phyloP scores from a whole-genome alignment of 2,329 filamentous ascomycete species.

The Colletotrichum australisinense region DNA sequence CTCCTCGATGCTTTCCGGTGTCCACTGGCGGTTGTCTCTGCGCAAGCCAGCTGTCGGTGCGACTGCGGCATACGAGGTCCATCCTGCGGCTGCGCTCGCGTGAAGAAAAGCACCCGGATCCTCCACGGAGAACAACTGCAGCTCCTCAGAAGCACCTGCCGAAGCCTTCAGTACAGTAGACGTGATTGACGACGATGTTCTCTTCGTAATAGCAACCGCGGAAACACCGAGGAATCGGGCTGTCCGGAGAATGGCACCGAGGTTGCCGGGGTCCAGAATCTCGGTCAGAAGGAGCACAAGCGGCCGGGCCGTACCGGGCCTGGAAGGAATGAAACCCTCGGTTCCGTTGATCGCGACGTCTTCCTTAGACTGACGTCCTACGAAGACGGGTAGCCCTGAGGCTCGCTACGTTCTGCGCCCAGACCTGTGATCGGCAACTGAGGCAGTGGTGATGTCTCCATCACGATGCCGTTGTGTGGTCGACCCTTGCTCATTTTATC shows the following conservation, averaged over 20 bases:
- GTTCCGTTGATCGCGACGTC: slow-evolving; percentile 80
- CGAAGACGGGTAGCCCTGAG: slow-evolving; percentile 66
- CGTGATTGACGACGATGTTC: slow-evolving; percentile 79
- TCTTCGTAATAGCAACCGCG: slow-evolving; percentile 81
- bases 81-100: slow-evolving; percentile 76
- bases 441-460: slow-evolving; percentile 88
- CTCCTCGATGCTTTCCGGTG: slow-evolving; percentile 60
- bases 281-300: slow-evolving; percentile 81
- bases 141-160: slow-evolving; percentile 84
- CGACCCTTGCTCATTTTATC: slow-evolving; percentile 86
- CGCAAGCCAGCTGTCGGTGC: slow-evolving; percentile 52
- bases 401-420: slow-evolving; percentile 56
- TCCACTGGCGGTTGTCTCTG: slow-evolving; percentile 53
- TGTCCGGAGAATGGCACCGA: slow-evolving; percentile 89
- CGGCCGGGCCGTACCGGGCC: slow-evolving; percentile 66
- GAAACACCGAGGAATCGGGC: slow-evolving; percentile 92
- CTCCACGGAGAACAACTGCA: slow-evolving; percentile 78
- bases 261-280: slow-evolving; percentile 87
- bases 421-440: slow-evolving; percentile 74
- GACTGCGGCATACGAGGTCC: slow-evolving; percentile 85
- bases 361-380: slow-evolving; percentile 79
- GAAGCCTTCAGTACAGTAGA: slow-evolving; percentile 88
- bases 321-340: slow-evolving; percentile 58
- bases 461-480: slow-evolving; percentile 89
- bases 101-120: slow-evolving; percentile 77